These are phyloP conservation scores for Calendula officinalis DNA, from an alignment of 129 eudicot genomes.

Conservation along the genomic window DNA sequence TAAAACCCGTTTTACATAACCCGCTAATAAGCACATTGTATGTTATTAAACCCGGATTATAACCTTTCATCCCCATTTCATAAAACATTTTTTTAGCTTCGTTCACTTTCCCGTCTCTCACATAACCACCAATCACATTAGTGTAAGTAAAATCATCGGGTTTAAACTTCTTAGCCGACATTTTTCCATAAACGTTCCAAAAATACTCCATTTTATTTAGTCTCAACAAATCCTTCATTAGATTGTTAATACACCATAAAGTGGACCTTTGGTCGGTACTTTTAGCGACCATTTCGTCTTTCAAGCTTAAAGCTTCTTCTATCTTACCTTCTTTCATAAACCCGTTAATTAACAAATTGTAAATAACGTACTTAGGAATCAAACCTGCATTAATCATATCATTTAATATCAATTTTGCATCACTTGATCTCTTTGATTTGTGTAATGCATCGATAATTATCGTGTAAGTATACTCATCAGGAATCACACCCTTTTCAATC, in stretches of 20 bases:
- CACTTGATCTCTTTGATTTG: constrained; percentile 18
- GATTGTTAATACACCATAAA: constrained; percentile 47
- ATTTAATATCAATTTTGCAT: constrained; percentile 32
- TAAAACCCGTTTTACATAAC: constrained; percentile 48
- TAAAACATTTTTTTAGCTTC: constrained; percentile 44
- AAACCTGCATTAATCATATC: constrained; percentile 33
- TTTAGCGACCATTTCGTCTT: constrained; percentile 31
- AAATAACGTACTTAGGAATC: constrained; percentile 19
- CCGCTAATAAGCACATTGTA: constrained; percentile 64
- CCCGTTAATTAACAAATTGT: constrained; percentile 14
- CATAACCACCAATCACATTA: constrained; percentile 52
- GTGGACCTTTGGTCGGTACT: constrained; percentile 30
- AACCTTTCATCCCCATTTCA: constrained; percentile 61
- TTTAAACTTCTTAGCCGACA: constrained; percentile 36
- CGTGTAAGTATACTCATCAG: constrained; percentile 26
- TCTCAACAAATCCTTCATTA: constrained; percentile 57
- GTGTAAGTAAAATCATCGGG: constrained; percentile 60
- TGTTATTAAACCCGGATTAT: constrained; percentile 49
- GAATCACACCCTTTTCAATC: constrained; percentile 32
- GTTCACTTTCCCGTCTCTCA: constrained; percentile 49
- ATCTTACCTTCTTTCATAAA: constrained; percentile 24
- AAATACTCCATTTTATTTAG: constrained; percentile 47
- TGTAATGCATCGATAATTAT: constrained; percentile 34
- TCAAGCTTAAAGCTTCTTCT: constrained; percentile 26
- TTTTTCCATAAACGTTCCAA: constrained; percentile 54